Evolutionary conservation across 169 alveolate species (phyloP).

Genomic region (Plasmodium fragile): DNA sequence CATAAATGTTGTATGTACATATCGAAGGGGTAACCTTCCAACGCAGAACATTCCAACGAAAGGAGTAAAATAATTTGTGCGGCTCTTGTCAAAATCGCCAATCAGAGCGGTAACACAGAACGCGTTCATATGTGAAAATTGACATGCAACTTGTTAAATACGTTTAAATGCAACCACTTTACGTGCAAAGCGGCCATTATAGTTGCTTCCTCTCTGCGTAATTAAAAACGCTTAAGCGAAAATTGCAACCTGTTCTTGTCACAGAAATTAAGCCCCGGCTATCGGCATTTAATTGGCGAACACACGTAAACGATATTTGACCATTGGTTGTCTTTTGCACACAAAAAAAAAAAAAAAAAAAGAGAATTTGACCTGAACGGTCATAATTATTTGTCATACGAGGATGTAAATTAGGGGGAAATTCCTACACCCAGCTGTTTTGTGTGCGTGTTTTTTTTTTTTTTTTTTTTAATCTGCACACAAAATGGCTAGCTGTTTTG

Average conservation of each 20-base stretch:
- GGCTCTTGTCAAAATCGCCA: not conserved
- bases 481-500: not conserved
- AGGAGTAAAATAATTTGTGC: not conserved
- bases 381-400: not conserved
- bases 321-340: not conserved
- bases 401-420: not conserved
- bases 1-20: not conserved
- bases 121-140: not conserved
- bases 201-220: not conserved
- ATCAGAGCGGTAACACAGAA: not conserved
- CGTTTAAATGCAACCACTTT: not conserved
- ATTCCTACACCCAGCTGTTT: not conserved
- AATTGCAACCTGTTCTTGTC: not conserved
- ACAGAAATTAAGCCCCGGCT: not conserved
- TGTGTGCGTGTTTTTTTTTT: not conserved
- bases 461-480: not conserved
- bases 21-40: not conserved
- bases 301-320: not conserved
- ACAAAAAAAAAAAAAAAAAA: not conserved
- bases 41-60: not conserved
- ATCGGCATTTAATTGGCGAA: not conserved
- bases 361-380: not conserved
- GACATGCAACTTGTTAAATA: not conserved
- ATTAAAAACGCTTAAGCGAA: not conserved
- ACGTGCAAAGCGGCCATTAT: not conserved